Evolutionary conservation across 768 basidiomycete genomes (phyloP).

Genomic region (Kwoniella pini): DNA sequence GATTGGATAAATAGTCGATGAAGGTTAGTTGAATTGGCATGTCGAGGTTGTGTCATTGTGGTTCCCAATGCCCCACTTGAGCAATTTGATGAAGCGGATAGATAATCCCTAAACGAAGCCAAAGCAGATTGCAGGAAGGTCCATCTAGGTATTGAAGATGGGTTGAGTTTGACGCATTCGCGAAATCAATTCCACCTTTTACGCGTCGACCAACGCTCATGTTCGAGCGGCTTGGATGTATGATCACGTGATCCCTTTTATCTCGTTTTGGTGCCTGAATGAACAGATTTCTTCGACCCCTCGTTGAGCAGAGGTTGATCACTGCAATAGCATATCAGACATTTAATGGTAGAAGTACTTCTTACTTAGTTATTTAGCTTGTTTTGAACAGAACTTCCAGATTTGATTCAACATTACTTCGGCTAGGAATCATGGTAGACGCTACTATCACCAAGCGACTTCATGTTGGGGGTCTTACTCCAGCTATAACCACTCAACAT

Average conservation of each 20-base stretch:
- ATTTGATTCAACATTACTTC: no score
- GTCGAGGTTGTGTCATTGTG: constrained; percentile 10
- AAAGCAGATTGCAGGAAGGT: no score
- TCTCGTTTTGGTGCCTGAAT: not conserved
- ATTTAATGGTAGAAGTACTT: no score
- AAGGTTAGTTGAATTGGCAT: constrained; percentile 30
- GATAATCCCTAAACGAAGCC: no score
- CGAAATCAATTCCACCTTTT: no score
- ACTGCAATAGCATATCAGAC: no score
- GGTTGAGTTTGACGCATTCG: no score
- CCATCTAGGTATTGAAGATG: no score
- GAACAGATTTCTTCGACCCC: constrained; percentile 6
- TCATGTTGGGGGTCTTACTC: constrained; percentile 43
- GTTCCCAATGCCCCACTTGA: not conserved
- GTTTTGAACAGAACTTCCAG: no score
- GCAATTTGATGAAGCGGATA: no score
- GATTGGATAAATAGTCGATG: constrained; percentile 47
- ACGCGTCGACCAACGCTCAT: not conserved
- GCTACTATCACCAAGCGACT: constrained; percentile 36
- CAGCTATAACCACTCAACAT: constrained; percentile 40
- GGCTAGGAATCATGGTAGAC: constrained; percentile 5
- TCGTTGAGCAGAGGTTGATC: no score
- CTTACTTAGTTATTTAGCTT: no score
- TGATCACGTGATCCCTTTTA: constrained; percentile 7
- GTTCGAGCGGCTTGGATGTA: not conserved